Conservation (phyloP, 2,329 filamentous ascomycete species). For the Botrytis fabae region DNA sequence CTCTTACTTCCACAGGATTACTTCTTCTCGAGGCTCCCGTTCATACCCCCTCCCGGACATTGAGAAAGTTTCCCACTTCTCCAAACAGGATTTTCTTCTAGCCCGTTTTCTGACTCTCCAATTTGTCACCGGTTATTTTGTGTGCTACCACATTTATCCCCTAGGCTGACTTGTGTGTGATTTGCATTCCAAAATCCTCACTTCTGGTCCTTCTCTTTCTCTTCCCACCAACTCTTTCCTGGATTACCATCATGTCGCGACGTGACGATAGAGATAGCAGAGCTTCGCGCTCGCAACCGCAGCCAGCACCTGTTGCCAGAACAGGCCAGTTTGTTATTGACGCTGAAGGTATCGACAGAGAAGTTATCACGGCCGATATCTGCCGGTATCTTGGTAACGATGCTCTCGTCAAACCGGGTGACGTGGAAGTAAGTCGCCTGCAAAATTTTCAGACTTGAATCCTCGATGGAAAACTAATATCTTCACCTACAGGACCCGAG, state of each 20-base stretch:
- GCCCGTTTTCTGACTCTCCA: slow-evolving; percentile 28
- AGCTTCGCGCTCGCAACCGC: slow-evolving; percentile 40
- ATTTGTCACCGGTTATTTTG: slow-evolving; percentile 26
- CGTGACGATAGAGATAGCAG: slow-evolving; percentile 31
- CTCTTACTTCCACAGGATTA: slow-evolving; percentile 26
- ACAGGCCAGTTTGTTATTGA: slow-evolving; percentile 81
- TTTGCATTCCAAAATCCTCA: slow-evolving; percentile 36
- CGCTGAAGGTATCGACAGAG: slow-evolving; percentile 76
- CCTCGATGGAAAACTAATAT: slow-evolving; percentile 20
- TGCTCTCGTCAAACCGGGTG: slow-evolving; percentile 73
- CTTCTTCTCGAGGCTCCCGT: slow-evolving; percentile 36
- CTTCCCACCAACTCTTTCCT: slow-evolving; percentile 39
- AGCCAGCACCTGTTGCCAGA: slow-evolving; percentile 44
- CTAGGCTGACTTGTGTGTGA: slow-evolving; percentile 42
- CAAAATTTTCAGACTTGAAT: background rate
- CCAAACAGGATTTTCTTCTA: slow-evolving; percentile 16
- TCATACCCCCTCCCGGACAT: slow-evolving; percentile 18
- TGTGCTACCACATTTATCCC: slow-evolving; percentile 35
- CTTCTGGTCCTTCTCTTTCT: slow-evolving; percentile 36
- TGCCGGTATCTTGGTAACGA: slow-evolving; percentile 83
- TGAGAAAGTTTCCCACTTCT: slow-evolving; percentile 21
- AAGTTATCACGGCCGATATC: slow-evolving; percentile 82
- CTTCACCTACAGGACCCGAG: slow-evolving; percentile 49
- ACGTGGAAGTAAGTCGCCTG: slow-evolving; percentile 62
- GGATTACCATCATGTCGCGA: slow-evolving; percentile 22